phyloP scores from a whole-genome alignment of 805 yeast genomes.

The Pichia nakasei region DNA sequence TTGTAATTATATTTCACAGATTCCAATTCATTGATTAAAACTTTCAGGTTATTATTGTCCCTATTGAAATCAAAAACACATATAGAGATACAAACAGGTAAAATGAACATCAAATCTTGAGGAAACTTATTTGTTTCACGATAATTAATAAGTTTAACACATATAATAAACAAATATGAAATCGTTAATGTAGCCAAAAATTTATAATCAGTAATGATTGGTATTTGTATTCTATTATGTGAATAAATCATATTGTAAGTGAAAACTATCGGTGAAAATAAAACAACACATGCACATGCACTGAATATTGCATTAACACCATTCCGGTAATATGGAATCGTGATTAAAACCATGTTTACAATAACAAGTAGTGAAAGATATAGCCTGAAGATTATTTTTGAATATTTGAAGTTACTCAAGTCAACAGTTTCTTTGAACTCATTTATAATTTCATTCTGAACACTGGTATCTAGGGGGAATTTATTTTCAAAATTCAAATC shows the following conservation, averaged over 20 bases:
- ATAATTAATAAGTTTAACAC: conserved; percentile 7
- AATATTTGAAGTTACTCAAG: conserved; percentile 6
- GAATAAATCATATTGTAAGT: background rate
- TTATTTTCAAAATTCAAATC: conserved; percentile 2
- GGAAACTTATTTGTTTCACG: background rate
- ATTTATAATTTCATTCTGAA: conserved; percentile 20
- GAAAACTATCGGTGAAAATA: conserved; percentile 4
- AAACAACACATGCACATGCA: conserved; percentile 17
- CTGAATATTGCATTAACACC: conserved; percentile 18
- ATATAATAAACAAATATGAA: conserved; percentile 6
- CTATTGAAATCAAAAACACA: conserved; percentile 13
- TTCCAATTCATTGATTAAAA: conserved; percentile 16
- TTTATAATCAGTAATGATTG: background rate
- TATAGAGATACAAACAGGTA: conserved; percentile 20
- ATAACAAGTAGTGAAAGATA: conserved; percentile 14
- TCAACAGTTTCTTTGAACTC: conserved; percentile 2
- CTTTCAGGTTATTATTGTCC: conserved; percentile 15
- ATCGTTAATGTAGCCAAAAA: conserved; percentile 2
- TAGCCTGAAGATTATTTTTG: conserved; percentile 9
- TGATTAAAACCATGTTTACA: conserved; percentile 20
- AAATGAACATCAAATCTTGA: conserved; percentile 18
- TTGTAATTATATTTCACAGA: conserved; percentile 23
- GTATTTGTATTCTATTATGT: background rate
- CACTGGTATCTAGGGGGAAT: conserved; percentile 17
- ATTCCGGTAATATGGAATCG: conserved; percentile 21